Evolutionary conservation across 2,329 filamentous ascomycete genomes (phyloP).

Genomic region (Tolypocladium tundrense): DNA sequence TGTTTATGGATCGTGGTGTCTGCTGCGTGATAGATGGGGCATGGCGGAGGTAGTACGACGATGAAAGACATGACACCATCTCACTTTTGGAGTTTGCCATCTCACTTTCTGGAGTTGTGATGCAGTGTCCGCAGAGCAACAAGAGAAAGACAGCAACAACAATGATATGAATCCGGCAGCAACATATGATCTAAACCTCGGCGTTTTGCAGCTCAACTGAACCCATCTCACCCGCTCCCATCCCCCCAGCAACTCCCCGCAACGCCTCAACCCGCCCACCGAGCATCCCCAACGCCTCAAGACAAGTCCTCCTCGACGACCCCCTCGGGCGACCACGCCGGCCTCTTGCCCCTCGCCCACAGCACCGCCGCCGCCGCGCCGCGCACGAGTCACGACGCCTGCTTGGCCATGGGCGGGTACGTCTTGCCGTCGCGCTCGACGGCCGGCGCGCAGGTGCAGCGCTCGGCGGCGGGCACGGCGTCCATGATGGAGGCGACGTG

Average conservation of each 20-base stretch:
- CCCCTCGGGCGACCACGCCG: conserved; percentile 17
- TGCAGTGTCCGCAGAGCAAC: not conserved
- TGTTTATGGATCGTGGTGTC: not conserved
- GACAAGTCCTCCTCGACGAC: conserved; percentile 18
- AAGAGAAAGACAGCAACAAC: not conserved
- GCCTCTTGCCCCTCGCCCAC: conserved; percentile 17
- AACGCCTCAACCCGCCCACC: not conserved
- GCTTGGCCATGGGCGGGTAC: conserved; percentile 54
- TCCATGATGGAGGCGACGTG: conserved; percentile 55
- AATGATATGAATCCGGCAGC: not conserved
- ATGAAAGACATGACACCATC: not conserved
- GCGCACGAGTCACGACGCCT: conserved; percentile 27
- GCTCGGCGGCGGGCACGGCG: conserved; percentile 42
- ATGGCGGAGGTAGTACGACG: not conserved
- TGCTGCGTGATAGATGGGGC: not conserved
- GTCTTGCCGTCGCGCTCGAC: conserved; percentile 48
- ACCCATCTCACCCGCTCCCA: not conserved
- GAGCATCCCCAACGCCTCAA: not conserved
- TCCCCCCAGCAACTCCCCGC: not conserved
- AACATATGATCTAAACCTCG: not conserved
- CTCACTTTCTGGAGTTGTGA: not conserved
- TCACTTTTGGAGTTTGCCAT: not conserved
- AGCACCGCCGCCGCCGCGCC: conserved; percentile 16
- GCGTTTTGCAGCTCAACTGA: not conserved
- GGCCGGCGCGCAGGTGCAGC: conserved; percentile 57